Percentiles rank a stretch among this genome's conserved stretches.
Evolutionary conservation across 805 yeast genomes (phyloP).

Genomic region (Yarrowia sp.): DNA sequence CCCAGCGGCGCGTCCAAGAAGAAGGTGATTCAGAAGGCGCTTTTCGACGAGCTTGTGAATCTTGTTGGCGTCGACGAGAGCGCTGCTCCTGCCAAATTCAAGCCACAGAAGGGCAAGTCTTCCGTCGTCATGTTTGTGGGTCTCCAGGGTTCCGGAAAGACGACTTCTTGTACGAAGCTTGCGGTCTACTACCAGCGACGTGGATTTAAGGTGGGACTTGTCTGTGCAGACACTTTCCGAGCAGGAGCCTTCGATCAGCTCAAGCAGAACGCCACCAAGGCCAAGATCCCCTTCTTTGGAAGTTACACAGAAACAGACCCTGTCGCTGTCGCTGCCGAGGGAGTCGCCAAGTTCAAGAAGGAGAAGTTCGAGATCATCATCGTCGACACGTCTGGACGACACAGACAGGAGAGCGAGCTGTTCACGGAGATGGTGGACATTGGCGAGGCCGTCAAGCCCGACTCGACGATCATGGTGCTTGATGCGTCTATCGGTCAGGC

Average conservation of each 20-base stretch:
- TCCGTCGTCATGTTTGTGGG: conserved; percentile 97
- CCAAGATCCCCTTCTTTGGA: conserved; percentile 91
- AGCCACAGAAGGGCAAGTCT: conserved; percentile 78
- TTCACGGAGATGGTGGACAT: conserved; percentile 95
- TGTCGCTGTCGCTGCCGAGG: conserved; percentile 83
- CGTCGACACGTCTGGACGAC: conserved; percentile 98
- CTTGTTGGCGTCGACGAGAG: conserved; percentile 66
- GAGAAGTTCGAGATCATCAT: conserved; percentile 91
- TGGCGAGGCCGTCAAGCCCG: conserved; percentile 81
- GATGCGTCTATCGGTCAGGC: conserved; percentile 99
- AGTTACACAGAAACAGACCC: conserved; percentile 96
- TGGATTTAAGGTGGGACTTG: conserved; percentile 92
- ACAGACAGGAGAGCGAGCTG: conserved; percentile 87
- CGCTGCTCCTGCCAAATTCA: conserved; percentile 49
- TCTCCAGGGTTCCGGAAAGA: conserved; percentile 97
- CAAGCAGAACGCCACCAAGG: conserved; percentile 95
- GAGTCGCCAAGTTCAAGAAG: conserved; percentile 85
- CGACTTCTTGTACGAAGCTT: conserved; percentile 93
- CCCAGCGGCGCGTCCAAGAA: conserved; percentile 62
- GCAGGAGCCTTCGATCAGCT: conserved; percentile 99
- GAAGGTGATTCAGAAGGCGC: conserved; percentile 81
- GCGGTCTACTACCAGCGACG: conserved; percentile 92
- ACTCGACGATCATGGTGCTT: conserved; percentile 94
- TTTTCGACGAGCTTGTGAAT: conserved; percentile 85
- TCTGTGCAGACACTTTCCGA: conserved; percentile 98